Conservation (phyloP, 148 eudicot genomes). For the Agrostemma githago region DNA sequence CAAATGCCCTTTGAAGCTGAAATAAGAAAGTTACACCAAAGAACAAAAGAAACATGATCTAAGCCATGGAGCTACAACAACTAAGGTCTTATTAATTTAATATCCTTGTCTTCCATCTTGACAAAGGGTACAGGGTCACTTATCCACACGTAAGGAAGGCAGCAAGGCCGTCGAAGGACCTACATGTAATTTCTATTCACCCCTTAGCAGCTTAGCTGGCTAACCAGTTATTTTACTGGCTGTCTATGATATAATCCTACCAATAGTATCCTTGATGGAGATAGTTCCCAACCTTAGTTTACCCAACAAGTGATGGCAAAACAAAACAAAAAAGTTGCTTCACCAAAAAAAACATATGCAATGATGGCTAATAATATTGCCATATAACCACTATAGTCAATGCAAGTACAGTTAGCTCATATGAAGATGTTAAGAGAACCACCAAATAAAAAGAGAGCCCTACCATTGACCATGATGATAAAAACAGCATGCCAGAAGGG, state of each 20-base stretch:
- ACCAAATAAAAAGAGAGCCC: constrained; percentile 8
- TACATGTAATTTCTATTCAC: background rate
- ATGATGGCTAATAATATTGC: background rate
- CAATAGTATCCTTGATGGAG: background rate
- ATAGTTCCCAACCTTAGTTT: background rate
- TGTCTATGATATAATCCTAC: background rate
- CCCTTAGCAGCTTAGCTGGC: background rate
- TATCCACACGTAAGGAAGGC: background rate
- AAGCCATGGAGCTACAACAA: background rate
- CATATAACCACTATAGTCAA: background rate
- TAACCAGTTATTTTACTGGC: background rate
- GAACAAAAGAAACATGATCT: background rate
- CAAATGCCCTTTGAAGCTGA: background rate
- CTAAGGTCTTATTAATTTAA: background rate
- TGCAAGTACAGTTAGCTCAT: background rate
- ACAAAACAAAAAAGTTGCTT: background rate
- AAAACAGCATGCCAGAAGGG: constrained; percentile 98
- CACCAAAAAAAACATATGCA: background rate
- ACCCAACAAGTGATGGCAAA: background rate
- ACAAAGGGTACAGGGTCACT: background rate
- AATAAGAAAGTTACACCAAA: background rate
- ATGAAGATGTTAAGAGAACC: background rate
- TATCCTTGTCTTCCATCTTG: background rate
- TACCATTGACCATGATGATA: constrained; percentile 49
- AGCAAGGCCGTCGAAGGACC: background rate